Evolutionary conservation across 164 flowering plant genomes (phyloP).

Genomic region (Hamamelis virginiana): DNA sequence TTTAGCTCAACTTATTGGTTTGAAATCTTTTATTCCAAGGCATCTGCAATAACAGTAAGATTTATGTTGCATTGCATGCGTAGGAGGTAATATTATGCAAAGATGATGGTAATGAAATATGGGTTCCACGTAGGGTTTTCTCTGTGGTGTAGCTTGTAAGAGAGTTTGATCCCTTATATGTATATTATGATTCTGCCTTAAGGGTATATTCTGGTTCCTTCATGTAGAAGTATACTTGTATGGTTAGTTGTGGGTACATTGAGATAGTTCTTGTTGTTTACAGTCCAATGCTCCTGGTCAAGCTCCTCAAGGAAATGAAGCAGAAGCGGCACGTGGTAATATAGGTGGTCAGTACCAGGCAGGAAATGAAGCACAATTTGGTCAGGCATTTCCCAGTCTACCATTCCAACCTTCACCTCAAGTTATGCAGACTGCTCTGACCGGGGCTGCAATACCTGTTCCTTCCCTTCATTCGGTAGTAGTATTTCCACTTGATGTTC

Average conservation of each 20-base stretch:
- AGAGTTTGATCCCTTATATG: no score
- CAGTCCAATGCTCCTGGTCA: conserved; percentile 44
- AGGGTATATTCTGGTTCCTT: no score
- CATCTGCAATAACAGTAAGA: no score
- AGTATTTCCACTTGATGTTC: neutral
- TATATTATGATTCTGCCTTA: no score
- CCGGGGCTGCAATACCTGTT: conserved; percentile 52
- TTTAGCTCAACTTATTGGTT: no score
- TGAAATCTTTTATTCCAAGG: no score
- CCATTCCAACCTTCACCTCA: conserved; percentile 48
- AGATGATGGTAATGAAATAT: no score
- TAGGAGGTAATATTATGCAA: no score
- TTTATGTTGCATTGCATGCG: no score
- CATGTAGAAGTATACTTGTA: no score
- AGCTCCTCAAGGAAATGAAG: conserved; percentile 48
- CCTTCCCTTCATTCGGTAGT: conserved; percentile 68
- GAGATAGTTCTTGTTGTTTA: conserved; percentile 1
- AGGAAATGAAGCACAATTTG: conserved; percentile 48
- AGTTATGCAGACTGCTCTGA: conserved; percentile 50
- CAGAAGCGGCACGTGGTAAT: conserved; percentile 39
- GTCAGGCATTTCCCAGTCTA: conserved; percentile 37
- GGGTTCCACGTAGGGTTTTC: no score
- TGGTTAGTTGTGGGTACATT: neutral
- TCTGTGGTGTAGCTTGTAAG: no score
- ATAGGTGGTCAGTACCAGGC: conserved; percentile 41